A percentile compares a stretch with the other conserved stretches of the same genome.
phyloP scores from a whole-genome alignment of 169 alveolate species.

The Cryptosporidium xiaoi region DNA sequence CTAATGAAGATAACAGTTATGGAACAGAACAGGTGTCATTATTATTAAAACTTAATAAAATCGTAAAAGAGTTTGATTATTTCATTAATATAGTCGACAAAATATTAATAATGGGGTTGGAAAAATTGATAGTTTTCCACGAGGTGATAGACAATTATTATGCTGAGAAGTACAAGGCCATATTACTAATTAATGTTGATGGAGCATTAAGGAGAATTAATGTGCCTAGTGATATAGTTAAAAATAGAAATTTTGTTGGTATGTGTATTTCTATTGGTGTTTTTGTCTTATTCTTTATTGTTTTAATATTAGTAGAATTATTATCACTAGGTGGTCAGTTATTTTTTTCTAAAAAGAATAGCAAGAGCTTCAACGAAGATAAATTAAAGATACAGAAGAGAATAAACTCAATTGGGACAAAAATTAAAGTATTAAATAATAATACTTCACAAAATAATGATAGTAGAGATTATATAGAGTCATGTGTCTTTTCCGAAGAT shows the following conservation, averaged over 20 bases:
- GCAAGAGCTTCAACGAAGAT: too few species aligned
- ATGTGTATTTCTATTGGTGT: conserved; percentile 3
- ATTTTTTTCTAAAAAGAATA: background rate
- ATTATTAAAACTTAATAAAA: background rate
- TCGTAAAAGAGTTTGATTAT: background rate
- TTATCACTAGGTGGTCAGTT: background rate
- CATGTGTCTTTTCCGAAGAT: conserved; percentile 28
- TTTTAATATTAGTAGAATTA: background rate
- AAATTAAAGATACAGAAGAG: background rate
- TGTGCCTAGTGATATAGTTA: background rate
- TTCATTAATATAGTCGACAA: background rate
- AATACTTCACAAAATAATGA: background rate
- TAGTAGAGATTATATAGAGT: background rate
- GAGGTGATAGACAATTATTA: background rate
- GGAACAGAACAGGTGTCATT: background rate
- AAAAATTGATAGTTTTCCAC: background rate
- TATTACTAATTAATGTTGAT: background rate
- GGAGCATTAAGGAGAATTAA: background rate
- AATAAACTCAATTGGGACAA: conserved; percentile 8
- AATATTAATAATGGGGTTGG: background rate
- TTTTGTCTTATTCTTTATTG: background rate
- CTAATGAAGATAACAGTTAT: background rate
- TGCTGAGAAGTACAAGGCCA: background rate
- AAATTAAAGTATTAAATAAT: conserved; percentile 25
- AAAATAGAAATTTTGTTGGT: conserved; percentile 18